Evolutionary conservation across 164 flowering plant species (phyloP).

Genomic region (Nelumbo lutea): DNA sequence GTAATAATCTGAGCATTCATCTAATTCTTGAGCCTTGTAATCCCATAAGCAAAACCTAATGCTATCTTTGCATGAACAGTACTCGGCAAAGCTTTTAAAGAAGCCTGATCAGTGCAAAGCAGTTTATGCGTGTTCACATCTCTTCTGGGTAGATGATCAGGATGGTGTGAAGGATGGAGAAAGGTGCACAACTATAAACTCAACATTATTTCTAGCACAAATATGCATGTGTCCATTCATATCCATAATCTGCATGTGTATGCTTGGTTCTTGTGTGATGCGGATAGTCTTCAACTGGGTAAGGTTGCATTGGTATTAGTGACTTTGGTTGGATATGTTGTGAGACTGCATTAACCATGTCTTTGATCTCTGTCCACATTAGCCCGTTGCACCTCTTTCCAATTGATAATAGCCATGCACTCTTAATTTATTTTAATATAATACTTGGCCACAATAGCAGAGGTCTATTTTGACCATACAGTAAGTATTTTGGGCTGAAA

Average conservation of each 20-base stretch:
- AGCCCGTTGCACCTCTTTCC: too few relatives aligned
- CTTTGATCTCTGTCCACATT: too few relatives aligned
- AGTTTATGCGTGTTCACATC: slow-evolving; percentile 96
- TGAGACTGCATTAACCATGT: too few relatives aligned
- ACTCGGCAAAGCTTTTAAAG: slow-evolving; percentile 97
- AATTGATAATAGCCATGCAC: too few relatives aligned
- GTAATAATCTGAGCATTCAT: slow-evolving; percentile 30
- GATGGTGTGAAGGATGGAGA: slow-evolving; percentile 94
- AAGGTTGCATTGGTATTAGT: too few relatives aligned
- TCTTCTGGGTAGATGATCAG: slow-evolving; percentile 95
- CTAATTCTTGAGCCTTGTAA: background rate
- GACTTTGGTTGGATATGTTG: too few relatives aligned
- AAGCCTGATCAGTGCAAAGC: slow-evolving; percentile 99
- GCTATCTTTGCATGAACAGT: slow-evolving; percentile 40
- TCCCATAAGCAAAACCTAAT: slow-evolving; percentile 5
- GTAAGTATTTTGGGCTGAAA: too few relatives aligned
- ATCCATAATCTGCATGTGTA: background rate
- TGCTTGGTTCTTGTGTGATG: too few relatives aligned
- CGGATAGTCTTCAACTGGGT: too few relatives aligned
- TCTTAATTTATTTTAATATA: too few relatives aligned
- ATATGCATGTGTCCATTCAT: background rate
- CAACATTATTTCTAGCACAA: background rate
- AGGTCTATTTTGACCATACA: too few relatives aligned
- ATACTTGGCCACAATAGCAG: too few relatives aligned
- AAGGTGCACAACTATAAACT: slow-evolving; percentile 39